Conservation (phyloP, 305 asterid species). For the Fraxinus sp. region DNA sequence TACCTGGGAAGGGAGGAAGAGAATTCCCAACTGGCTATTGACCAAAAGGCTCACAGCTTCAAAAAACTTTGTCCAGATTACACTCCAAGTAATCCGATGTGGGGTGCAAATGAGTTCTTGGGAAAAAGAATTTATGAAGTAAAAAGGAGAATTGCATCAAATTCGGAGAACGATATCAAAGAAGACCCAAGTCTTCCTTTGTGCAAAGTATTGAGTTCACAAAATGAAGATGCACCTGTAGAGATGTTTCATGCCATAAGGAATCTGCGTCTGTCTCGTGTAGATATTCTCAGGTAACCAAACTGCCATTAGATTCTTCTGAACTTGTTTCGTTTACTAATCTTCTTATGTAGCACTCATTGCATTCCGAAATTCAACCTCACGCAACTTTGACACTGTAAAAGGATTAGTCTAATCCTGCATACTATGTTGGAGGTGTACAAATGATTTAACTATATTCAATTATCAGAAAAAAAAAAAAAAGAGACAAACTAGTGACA, state of each 20-base stretch:
- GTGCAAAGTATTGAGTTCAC: conserved; percentile 15
- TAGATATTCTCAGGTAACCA: conserved; percentile 61
- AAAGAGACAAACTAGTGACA: background rate
- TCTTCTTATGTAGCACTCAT: background rate
- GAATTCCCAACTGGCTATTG: conserved; percentile 5
- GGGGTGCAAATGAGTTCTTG: conserved; percentile 19
- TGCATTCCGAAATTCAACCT: background rate
- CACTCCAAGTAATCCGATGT: conserved; percentile 11
- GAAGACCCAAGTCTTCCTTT: conserved; percentile 23
- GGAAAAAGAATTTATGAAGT: conserved; percentile 32
- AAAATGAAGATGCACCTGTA: conserved; percentile 28
- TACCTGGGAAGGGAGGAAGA: conserved; percentile 18
- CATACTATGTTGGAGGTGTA: background rate
- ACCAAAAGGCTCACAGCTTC: background rate
- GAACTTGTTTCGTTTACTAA: background rate
- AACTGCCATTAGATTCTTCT: background rate
- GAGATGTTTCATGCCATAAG: conserved; percentile 58
- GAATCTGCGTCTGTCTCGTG: conserved; percentile 70
- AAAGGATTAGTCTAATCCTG: background rate
- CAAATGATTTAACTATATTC: background rate
- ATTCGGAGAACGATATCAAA: conserved; percentile 30
- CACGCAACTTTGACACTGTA: background rate
- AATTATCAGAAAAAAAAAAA: background rate
- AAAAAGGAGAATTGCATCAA: conserved; percentile 23
- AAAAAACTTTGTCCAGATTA: background rate